Conservation (phyloP, 306 rosid genomes). For the Lithocarpus polystachyus region DNA sequence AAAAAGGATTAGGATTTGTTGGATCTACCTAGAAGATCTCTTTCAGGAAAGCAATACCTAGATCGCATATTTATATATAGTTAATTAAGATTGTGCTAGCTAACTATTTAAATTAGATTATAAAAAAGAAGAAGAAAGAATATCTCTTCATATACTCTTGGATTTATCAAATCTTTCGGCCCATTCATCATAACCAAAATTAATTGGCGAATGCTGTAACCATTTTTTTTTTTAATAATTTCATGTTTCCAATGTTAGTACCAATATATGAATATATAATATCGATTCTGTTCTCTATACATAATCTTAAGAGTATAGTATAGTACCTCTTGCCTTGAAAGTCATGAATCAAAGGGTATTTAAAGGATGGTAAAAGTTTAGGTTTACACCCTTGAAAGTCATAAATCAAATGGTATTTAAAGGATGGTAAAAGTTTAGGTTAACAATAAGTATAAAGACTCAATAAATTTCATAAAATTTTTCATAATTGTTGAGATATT, state of each 20-base stretch:
- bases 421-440: too few relatives aligned
- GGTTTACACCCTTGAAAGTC: neutral
- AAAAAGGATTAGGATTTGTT: neutral
- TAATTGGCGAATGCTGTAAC: neutral
- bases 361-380: too few relatives aligned
- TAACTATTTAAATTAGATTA: too few relatives aligned
- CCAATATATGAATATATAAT: neutral
- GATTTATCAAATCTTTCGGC: too few relatives aligned
- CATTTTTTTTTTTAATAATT: too few relatives aligned
- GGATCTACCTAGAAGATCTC: neutral
- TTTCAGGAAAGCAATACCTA: neutral
- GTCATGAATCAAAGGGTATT: neutral
- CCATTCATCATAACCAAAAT: too few relatives aligned
- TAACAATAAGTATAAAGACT: too few relatives aligned
- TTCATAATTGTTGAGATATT: too few relatives aligned
- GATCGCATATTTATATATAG: neutral
- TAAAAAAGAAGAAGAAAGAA: too few relatives aligned
- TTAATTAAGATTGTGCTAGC: too few relatives aligned
- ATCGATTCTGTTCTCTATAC: neutral
- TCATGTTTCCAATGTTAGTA: neutral
- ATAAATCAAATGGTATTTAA: neutral
- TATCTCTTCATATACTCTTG: too few relatives aligned
- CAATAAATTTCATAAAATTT: too few relatives aligned
- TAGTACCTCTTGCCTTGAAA: neutral
- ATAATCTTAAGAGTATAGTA: neutral